Base-by-base conservation (phyloP, 768 basidiomycete species). In the Leccinum ochraceum region DNA sequence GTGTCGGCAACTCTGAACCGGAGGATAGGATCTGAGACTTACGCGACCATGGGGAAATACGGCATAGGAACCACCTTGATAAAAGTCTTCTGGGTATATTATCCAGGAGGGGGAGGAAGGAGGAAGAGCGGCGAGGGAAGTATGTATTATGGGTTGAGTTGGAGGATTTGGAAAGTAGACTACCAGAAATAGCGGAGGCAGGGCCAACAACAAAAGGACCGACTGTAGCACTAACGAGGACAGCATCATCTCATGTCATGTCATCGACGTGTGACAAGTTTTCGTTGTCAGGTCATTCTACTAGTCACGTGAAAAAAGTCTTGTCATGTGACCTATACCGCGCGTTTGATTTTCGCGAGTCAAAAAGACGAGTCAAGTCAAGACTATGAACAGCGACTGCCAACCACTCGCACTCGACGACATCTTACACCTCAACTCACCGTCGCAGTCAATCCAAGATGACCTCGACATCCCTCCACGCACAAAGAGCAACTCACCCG, bases 1-100 rank as follows among this genome's bases (percentile, higher is more conserved):
- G 10, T 24, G 64, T 66, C 50, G 64, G 58, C 11, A 28, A n/a
- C 11, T n/a, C 53, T 17, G 16, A 1, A 53, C 10, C 6, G 32
- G 2, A 17, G 7, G 20, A 20, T 5, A 22, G 3, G 60, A 63
- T 51, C n/a, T 32, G 9, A n/a, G 28, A 74, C 82, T 50, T 61
- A 86, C 88, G 60, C 79, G 78, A 46, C 91, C 91, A 59, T 81
- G 80, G 2, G 91, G 90, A 53, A 92, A 76, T 1, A 75, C 73
- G 4, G 80, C 87, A 73, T 91, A 92, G 10, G 78, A 81, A 8
- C 87, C 85, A 3, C 73, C 81, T 1, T 78, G 70, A 67, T 85
- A 90, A 66, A 82, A 86, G 63, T 89, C 80, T 58, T 89, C 87
- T 0, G 88, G 86, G 68, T 93, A 93, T 55, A 93, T 82, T 9